A percentile compares a stretch with the other conserved stretches of the same genome.
Conservation (phyloP, 2,329 filamentous ascomycete genomes). For the Aspergillus sp. region DNA sequence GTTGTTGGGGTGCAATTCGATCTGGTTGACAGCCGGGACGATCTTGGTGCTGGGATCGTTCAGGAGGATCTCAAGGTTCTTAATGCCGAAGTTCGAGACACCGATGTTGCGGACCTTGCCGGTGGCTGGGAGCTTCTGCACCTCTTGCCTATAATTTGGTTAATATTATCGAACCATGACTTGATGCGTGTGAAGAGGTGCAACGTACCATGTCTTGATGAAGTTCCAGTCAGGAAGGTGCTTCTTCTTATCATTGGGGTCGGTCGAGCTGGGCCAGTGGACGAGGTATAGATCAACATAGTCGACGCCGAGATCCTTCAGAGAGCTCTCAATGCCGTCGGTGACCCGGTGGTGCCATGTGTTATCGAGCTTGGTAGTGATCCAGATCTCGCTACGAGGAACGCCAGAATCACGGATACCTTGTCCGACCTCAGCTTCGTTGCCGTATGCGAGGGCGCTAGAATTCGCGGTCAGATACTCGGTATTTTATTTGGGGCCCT, state of each 20-base stretch:
- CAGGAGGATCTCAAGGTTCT: constrained; percentile 75
- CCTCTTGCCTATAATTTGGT: constrained; percentile 58
- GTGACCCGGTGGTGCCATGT: constrained; percentile 62
- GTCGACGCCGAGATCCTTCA: constrained; percentile 64
- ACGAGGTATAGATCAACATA: constrained; percentile 74
- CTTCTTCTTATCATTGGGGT: constrained; percentile 54
- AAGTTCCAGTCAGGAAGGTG: constrained; percentile 77
- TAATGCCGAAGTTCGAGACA: constrained; percentile 82
- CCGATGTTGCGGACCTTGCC: constrained; percentile 76
- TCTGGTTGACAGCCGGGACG: constrained; percentile 53
- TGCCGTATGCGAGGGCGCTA: constrained; percentile 54
- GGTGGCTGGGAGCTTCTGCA: constrained; percentile 47
- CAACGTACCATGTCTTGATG: constrained; percentile 67
- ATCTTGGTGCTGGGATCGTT: constrained; percentile 59
- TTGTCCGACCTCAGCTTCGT: constrained; percentile 66
- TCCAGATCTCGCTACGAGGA: constrained; percentile 65
- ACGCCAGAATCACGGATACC: constrained; percentile 67
- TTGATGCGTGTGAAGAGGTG: constrained; percentile 54
- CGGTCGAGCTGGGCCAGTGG: constrained; percentile 63
- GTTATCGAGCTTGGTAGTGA: constrained; percentile 70
- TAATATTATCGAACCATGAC: constrained; percentile 63
- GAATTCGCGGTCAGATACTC: constrained; percentile 1
- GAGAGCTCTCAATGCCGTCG: constrained; percentile 61
- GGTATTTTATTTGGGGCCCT: neutral
- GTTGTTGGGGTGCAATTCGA: constrained; percentile 65